These are phyloP conservation scores for Ogataea naganishii DNA, from an alignment of 805 yeast genomes.

Conservation along the genomic window DNA sequence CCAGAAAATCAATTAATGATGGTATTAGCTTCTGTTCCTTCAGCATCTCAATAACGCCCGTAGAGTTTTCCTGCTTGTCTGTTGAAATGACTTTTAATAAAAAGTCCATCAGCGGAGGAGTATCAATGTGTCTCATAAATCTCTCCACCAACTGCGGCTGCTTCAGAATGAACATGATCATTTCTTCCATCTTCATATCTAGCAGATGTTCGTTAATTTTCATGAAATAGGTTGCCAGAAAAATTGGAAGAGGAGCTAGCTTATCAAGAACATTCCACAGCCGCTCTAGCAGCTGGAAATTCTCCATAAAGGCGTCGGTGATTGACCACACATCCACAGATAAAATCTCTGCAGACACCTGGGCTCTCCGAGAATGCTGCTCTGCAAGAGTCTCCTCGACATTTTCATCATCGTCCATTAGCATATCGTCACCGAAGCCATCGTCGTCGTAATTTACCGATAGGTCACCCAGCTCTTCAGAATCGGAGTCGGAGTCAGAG, in stretches of 20 bases:
- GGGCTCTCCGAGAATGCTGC: slow-evolving; percentile 35
- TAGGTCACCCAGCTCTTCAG: slow-evolving; percentile 7
- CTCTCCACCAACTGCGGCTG: slow-evolving; percentile 68
- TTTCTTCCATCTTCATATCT: slow-evolving; percentile 80
- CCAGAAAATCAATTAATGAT: slow-evolving; percentile 59
- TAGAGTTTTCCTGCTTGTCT: slow-evolving; percentile 82
- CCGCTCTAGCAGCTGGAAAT: slow-evolving; percentile 50
- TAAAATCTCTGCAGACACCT: slow-evolving; percentile 79
- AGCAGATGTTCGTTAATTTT: slow-evolving; percentile 84
- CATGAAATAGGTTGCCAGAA: slow-evolving; percentile 81
- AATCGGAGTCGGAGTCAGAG: slow-evolving; percentile 12
- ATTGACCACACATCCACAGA: slow-evolving; percentile 92
- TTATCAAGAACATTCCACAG: slow-evolving; percentile 77
- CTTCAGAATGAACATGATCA: slow-evolving; percentile 59
- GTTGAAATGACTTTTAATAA: slow-evolving; percentile 83
- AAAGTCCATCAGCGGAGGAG: slow-evolving; percentile 92
- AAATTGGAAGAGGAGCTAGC: slow-evolving; percentile 58
- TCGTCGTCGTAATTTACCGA: slow-evolving; percentile 15
- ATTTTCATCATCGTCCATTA: slow-evolving; percentile 15
- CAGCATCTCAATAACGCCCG: slow-evolving; percentile 74
- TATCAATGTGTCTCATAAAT: slow-evolving; percentile 79
- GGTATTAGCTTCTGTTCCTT: slow-evolving; percentile 69
- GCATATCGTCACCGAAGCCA: slow-evolving; percentile 11
- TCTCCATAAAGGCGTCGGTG: slow-evolving; percentile 82
- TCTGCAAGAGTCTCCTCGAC: slow-evolving; percentile 26